phyloP scores from a whole-genome alignment of 495 filamentous ascomycete genomes.

The Penicillium egyptiacum region DNA sequence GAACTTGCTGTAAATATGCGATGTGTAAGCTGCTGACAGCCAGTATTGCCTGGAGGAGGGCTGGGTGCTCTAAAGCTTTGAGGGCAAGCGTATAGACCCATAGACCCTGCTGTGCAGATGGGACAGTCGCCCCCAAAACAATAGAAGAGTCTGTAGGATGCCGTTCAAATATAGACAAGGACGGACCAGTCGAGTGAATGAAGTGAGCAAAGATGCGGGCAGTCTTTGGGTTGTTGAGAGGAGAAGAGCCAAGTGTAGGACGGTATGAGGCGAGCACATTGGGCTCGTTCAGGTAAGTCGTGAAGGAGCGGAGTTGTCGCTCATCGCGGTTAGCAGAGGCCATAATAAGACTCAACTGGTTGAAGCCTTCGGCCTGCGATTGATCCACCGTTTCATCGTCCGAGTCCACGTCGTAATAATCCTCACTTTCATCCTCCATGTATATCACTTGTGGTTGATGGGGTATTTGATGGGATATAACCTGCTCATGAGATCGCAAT shows the following conservation, averaged over 20 bases:
- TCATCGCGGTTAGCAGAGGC: constrained; percentile 52
- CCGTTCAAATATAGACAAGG: constrained; percentile 83
- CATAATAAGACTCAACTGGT: constrained; percentile 47
- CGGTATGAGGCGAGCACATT: constrained; percentile 78
- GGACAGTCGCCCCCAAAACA: constrained; percentile 64
- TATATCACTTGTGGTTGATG: constrained; percentile 26
- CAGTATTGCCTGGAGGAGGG: constrained; percentile 87
- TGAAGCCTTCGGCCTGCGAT: constrained; percentile 55
- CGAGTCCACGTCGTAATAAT: constrained; percentile 63
- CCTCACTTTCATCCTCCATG: constrained; percentile 55
- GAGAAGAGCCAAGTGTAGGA: constrained; percentile 72
- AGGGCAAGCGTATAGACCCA: constrained; percentile 90
- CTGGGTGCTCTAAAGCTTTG: constrained; percentile 78
- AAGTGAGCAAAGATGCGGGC: constrained; percentile 92
- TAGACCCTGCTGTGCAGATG: constrained; percentile 69
- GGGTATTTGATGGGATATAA: constrained; percentile 8
- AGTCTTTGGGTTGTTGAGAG: constrained; percentile 77
- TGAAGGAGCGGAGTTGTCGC: constrained; percentile 57
- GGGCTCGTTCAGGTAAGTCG: constrained; percentile 62
- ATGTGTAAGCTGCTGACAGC: constrained; percentile 88
- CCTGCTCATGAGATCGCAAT: constrained; percentile 16
- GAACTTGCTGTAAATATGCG: constrained; percentile 70
- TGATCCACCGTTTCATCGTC: constrained; percentile 65
- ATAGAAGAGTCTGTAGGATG: constrained; percentile 75
- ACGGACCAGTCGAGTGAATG: constrained; percentile 83